These are phyloP conservation scores for Musa itinerans DNA, from an alignment of 176 grass and related monocot genomes.

Conservation along the genomic window DNA sequence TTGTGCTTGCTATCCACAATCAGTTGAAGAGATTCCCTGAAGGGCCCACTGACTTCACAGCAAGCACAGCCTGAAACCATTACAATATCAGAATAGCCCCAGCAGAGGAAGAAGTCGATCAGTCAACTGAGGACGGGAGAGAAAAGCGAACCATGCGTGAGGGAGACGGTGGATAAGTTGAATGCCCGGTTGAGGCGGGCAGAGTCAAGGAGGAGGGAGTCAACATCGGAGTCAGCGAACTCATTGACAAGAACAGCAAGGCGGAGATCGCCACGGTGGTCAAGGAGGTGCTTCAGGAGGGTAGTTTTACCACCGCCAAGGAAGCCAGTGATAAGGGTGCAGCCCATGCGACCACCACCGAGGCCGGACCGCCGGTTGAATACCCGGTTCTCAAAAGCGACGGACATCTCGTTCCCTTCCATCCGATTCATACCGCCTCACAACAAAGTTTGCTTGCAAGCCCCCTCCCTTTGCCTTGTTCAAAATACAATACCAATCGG, in stretches of 20 bases:
- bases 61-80: constrained; percentile 14
- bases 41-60: constrained; percentile 8
- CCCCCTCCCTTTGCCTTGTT: no score
- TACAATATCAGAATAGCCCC: no score
- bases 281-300: constrained; percentile 8
- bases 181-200: constrained; percentile 16
- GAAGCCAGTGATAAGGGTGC: constrained; percentile 13
- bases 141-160: constrained; percentile 9
- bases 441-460: no score
- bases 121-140: not conserved
- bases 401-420: constrained; percentile 13
- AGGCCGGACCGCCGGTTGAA: constrained; percentile 18
- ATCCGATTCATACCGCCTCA: not conserved
- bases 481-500: no score
- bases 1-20: constrained; percentile 23
- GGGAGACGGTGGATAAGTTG: constrained; percentile 9
- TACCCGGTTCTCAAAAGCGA: constrained; percentile 8
- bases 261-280: constrained; percentile 11
- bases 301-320: constrained; percentile 18
- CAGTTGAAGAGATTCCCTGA: constrained; percentile 15
- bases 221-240: constrained; percentile 15
- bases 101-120: no score
- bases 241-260: constrained; percentile 16
- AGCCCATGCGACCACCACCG: constrained; percentile 13
- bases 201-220: constrained; percentile 15